A percentile compares a stretch with the other conserved stretches of the same genome.
Conservation (phyloP, 306 rosid species). For the Sicyos baderoa region DNA sequence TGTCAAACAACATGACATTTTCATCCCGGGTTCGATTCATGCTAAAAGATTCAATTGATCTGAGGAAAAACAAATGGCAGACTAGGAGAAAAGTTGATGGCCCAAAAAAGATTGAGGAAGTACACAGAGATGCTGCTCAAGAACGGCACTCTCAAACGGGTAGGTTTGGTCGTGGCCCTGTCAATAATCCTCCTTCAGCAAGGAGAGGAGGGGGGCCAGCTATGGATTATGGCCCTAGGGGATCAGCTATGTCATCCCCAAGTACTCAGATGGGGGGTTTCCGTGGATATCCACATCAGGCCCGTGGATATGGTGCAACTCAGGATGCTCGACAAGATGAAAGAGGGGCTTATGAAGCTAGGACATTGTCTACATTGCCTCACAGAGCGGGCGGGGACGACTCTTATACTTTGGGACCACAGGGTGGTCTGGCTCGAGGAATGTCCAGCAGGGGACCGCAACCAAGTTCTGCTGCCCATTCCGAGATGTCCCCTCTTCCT, state of each 20-base stretch:
- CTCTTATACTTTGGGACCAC: slow-evolving; percentile 79
- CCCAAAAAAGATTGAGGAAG: slow-evolving; percentile 93
- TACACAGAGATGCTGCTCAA: slow-evolving; percentile 95
- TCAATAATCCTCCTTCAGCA: slow-evolving; percentile 38
- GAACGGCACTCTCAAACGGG: slow-evolving; percentile 80
- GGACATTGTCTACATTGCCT: slow-evolving; percentile 52
- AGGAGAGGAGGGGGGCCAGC: slow-evolving; percentile 59
- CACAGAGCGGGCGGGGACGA: slow-evolving; percentile 57
- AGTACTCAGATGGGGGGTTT: slow-evolving; percentile 49
- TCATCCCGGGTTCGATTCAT: slow-evolving; percentile 94
- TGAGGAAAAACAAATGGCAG: slow-evolving; percentile 91
- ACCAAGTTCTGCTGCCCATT: slow-evolving; percentile 33
- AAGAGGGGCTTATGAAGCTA: slow-evolving; percentile 54
- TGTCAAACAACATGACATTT: slow-evolving; percentile 69
- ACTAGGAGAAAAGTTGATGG: slow-evolving; percentile 93
- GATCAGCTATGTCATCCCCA: slow-evolving; percentile 49
- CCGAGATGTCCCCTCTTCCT: slow-evolving; percentile 34
- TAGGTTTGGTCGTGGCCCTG: slow-evolving; percentile 68
- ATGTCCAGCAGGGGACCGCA: slow-evolving; percentile 81
- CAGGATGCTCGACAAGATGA: slow-evolving; percentile 76
- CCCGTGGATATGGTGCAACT: slow-evolving; percentile 57
- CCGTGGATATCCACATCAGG: slow-evolving; percentile 53
- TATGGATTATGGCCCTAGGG: slow-evolving; percentile 66
- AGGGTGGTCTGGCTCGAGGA: slow-evolving; percentile 93
- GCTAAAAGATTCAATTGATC: slow-evolving; percentile 80